A percentile compares a stretch with the other conserved stretches of the same genome.
Conservation (phyloP, 2,329 filamentous ascomycete species). For the Microsporum ferrugineum region DNA sequence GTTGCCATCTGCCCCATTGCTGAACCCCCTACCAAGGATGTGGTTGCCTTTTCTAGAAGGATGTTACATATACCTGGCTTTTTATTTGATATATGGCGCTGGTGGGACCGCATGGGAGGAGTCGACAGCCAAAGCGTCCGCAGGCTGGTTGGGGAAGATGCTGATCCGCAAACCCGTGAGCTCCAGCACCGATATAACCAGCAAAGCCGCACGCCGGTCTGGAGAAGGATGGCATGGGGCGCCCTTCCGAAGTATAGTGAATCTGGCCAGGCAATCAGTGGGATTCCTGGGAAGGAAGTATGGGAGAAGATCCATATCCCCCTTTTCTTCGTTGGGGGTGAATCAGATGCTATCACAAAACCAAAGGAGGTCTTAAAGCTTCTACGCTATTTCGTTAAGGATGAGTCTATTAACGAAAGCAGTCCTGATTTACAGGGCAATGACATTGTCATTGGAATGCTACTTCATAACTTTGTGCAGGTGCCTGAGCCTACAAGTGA, state of each 20-base stretch:
- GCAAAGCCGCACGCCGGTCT: conserved; percentile 72
- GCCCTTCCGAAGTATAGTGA: conserved; percentile 51
- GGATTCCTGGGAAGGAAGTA: conserved; percentile 55
- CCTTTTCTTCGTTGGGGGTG: conserved; percentile 66
- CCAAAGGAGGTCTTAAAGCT: conserved; percentile 60
- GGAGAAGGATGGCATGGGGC: conserved; percentile 68
- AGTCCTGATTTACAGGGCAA: background rate
- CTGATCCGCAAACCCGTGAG: conserved; percentile 31
- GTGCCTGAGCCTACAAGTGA: background rate
- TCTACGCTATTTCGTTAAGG: conserved; percentile 24
- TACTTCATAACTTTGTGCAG: background rate
- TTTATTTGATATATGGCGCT: conserved; percentile 64
- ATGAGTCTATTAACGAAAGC: background rate
- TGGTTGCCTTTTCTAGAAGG: conserved; percentile 42
- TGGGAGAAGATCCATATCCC: conserved; percentile 67
- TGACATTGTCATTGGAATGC: conserved; percentile 1
- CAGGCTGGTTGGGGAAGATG: conserved; percentile 50
- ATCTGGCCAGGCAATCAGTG: conserved; percentile 44
- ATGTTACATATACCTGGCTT: conserved; percentile 54
- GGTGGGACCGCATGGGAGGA: conserved; percentile 70
- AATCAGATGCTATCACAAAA: conserved; percentile 65
- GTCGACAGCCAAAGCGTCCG: conserved; percentile 63
- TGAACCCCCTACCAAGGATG: conserved; percentile 46
- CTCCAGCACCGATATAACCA: conserved; percentile 49
- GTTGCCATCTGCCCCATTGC: conserved; percentile 72